These are phyloP conservation scores for Tetrastigma voinierianum DNA, from an alignment of 164 flowering plant genomes.

Conservation along the genomic window DNA sequence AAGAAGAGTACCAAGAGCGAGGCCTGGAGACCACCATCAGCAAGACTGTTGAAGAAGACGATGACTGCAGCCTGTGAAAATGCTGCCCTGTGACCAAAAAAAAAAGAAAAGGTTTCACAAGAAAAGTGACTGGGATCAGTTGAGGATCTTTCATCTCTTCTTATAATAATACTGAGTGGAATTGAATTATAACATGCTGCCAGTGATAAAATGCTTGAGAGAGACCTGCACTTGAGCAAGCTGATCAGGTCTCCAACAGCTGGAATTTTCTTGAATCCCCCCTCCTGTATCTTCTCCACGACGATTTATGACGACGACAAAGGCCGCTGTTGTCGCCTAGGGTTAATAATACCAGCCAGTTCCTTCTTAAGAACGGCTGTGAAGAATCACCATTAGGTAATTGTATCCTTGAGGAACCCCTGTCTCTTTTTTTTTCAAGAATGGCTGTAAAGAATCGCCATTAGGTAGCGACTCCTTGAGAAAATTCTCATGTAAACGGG, in stretches of 20 bases:
- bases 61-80: constrained; percentile 70
- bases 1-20: constrained; percentile 51
- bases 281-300: constrained; percentile 22
- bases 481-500: constrained; percentile 45
- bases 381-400: too few relatives aligned
- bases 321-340: too few relatives aligned
- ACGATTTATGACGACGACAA: too few relatives aligned
- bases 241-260: constrained; percentile 39
- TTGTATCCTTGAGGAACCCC: too few relatives aligned
- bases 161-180: neutral
- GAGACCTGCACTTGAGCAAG: constrained; percentile 64
- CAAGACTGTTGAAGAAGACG: constrained; percentile 64
- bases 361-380: too few relatives aligned
- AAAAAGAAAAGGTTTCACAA: neutral
- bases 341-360: too few relatives aligned
- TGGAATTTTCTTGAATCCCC: constrained; percentile 49
- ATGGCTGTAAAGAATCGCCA: constrained; percentile 15
- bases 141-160: too few relatives aligned
- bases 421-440: constrained; percentile 19
- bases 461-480: constrained; percentile 29
- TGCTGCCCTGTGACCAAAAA: constrained; percentile 55
- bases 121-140: neutral
- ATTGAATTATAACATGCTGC: neutral
- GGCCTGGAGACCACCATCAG: constrained; percentile 58
- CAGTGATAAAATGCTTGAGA: neutral